These are phyloP conservation scores for Phenoliferia sp. DNA, from an alignment of 1,284 basidiomycete species.

Conservation along the genomic window DNA sequence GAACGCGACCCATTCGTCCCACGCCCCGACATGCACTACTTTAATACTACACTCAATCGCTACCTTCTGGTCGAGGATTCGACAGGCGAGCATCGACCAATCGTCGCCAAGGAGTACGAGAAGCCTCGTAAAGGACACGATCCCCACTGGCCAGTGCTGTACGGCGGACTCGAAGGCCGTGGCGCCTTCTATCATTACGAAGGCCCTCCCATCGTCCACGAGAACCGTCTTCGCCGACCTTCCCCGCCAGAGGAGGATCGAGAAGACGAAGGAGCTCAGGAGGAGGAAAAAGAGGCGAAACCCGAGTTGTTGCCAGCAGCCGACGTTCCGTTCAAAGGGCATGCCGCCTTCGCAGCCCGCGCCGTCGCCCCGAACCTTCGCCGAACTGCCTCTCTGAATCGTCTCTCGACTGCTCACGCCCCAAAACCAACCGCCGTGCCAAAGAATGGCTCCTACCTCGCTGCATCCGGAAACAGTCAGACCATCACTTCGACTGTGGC, in stretches of 20 bases:
- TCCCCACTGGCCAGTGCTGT: constrained; percentile 52
- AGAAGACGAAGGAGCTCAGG: neutral
- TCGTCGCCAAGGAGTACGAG: constrained; percentile 53
- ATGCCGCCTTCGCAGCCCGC: constrained; percentile 1
- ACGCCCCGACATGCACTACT: constrained; percentile 84
- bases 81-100: constrained; percentile 59
- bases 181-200: constrained; percentile 42
- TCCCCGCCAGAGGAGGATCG: neutral
- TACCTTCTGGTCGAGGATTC: constrained; percentile 91
- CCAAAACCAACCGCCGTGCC: constrained; percentile 6
- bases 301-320: neutral
- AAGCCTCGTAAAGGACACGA: constrained; percentile 40
- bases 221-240: neutral
- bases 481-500: constrained; percentile 81
- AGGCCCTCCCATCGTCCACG: constrained; percentile 23
- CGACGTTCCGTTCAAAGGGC: neutral
- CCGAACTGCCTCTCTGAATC: constrained; percentile 23
- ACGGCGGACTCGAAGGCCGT: constrained; percentile 42
- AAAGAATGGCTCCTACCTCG: constrained; percentile 53
- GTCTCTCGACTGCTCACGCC: constrained; percentile 4
- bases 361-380: constrained; percentile 19
- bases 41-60: constrained; percentile 61
- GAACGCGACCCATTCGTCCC: constrained; percentile 88
- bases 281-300: neutral
- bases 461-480: constrained; percentile 93